These are phyloP conservation scores for Saccharomycopsis selenospora DNA, from an alignment of 805 yeast species.

Conservation along the genomic window DNA sequence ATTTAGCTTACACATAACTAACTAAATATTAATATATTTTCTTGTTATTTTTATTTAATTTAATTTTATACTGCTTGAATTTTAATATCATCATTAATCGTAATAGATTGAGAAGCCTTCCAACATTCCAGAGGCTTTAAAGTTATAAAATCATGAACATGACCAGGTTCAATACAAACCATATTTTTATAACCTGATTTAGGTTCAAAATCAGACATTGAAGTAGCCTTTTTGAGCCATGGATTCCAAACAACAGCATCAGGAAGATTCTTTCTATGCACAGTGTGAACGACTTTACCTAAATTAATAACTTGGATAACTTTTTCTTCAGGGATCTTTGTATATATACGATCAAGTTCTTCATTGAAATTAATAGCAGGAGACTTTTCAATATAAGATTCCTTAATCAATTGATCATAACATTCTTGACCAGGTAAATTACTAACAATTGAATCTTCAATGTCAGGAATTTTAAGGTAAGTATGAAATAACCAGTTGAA, in stretches of 20 bases:
- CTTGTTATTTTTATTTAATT: too few species aligned
- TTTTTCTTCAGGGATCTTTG: slow-evolving; percentile 47
- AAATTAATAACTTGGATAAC: slow-evolving; percentile 59
- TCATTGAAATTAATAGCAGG: slow-evolving; percentile 66
- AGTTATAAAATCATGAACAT: slow-evolving; percentile 59
- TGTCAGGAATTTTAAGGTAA: slow-evolving; percentile 67
- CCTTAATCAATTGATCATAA: slow-evolving; percentile 67
- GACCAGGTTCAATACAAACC: slow-evolving; percentile 95
- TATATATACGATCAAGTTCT: slow-evolving; percentile 83
- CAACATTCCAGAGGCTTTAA: slow-evolving; percentile 69
- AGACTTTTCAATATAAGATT: slow-evolving; percentile 58
- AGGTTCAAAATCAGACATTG: slow-evolving; percentile 86
- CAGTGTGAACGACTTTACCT: slow-evolving; percentile 63
- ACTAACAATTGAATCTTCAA: slow-evolving; percentile 68
- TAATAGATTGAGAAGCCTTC: slow-evolving; percentile 58
- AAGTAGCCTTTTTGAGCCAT: slow-evolving; percentile 75
- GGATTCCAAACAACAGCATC: slow-evolving; percentile 96
- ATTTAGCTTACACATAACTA: too few species aligned
- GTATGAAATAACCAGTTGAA: slow-evolving; percentile 97
- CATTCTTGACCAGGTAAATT: slow-evolving; percentile 70
- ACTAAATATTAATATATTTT: too few species aligned
- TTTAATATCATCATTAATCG: slow-evolving; percentile 50
- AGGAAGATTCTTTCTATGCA: slow-evolving; percentile 54
- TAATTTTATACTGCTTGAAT: slow-evolving; percentile 52
- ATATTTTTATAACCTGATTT: slow-evolving; percentile 74